These are phyloP conservation scores for Astraeus odoratus DNA, from an alignment of 768 basidiomycete species.

Conservation along the genomic window DNA sequence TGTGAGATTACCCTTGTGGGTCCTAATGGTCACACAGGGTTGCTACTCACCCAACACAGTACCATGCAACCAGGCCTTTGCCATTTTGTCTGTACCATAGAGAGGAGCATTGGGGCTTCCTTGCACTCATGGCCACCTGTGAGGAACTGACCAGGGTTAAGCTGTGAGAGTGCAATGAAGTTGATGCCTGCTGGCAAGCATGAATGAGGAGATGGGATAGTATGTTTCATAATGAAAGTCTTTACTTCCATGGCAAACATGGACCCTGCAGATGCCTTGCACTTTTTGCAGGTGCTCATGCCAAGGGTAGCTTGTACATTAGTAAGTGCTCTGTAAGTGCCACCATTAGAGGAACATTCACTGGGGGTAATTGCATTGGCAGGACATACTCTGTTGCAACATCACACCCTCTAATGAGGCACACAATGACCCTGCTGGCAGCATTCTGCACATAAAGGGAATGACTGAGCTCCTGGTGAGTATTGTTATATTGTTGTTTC, in stretches of 20 bases:
- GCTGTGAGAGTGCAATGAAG: slow-evolving; percentile 69
- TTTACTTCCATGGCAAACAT: slow-evolving; percentile 66
- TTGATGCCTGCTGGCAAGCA: slow-evolving; percentile 90
- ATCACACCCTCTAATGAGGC: slow-evolving; percentile 89
- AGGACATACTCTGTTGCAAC: slow-evolving; percentile 86
- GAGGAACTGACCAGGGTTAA: slow-evolving; percentile 68
- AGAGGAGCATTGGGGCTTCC: slow-evolving; percentile 61
- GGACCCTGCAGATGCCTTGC: slow-evolving; percentile 77
- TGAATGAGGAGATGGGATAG: slow-evolving; percentile 84
- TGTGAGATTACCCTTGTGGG: slow-evolving; percentile 85
- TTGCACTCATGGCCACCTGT: slow-evolving; percentile 83
- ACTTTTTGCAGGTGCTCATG: slow-evolving; percentile 82
- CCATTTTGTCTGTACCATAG: slow-evolving; percentile 95
- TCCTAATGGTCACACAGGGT: slow-evolving; percentile 66
- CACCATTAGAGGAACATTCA: slow-evolving; percentile 5
- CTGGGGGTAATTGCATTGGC: neutral
- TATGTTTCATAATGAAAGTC: slow-evolving; percentile 60
- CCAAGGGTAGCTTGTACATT: slow-evolving; percentile 93
- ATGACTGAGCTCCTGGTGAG: too few species aligned
- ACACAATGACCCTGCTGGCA: slow-evolving; percentile 88
- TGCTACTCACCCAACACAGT: slow-evolving; percentile 73
- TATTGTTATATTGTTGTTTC: too few species aligned
- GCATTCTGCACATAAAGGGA: slow-evolving; percentile 94
- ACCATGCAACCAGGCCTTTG: slow-evolving; percentile 86
- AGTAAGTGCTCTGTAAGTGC: slow-evolving; percentile 77